phyloP scores from a whole-genome alignment of 2,329 filamentous ascomycete genomes.

The Epichloe sibirici region DNA sequence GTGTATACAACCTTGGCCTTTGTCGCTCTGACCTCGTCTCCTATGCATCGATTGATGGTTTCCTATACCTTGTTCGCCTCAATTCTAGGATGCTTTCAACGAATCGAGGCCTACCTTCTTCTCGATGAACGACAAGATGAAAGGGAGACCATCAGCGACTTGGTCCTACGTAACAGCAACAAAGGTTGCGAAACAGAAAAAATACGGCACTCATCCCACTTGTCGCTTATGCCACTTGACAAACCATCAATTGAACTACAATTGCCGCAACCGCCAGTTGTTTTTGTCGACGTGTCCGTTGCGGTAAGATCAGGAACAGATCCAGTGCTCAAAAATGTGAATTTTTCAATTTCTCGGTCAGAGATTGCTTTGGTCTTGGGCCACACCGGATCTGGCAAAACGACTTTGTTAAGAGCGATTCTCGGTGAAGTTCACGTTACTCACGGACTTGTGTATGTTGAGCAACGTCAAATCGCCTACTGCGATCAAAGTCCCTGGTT shows the following conservation, averaged over 20 bases:
- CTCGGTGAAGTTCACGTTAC: slow-evolving; percentile 6
- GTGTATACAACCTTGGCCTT: slow-evolving; percentile 8
- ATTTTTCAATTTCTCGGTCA: neutral
- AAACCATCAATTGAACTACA: neutral
- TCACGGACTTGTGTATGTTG: slow-evolving; percentile 7
- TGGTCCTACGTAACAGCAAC: slow-evolving; percentile 20
- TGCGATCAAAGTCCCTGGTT: slow-evolving; percentile 10
- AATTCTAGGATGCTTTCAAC: slow-evolving; percentile 6
- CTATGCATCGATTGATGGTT: slow-evolving; percentile 3
- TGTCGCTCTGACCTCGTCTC: slow-evolving; percentile 3
- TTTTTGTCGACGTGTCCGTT: slow-evolving; percentile 28
- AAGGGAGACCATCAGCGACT: slow-evolving; percentile 24
- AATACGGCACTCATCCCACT: neutral
- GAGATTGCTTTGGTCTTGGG: slow-evolving; percentile 5
- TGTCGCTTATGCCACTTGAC: slow-evolving; percentile 14
- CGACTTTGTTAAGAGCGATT: slow-evolving; percentile 6
- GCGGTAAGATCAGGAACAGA: slow-evolving; percentile 23
- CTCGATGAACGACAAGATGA: neutral
- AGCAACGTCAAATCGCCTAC: neutral
- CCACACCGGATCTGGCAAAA: slow-evolving; percentile 16
- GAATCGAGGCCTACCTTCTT: slow-evolving; percentile 9
- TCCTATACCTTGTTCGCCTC: slow-evolving; percentile 4
- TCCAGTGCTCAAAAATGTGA: slow-evolving; percentile 13
- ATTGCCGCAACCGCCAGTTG: neutral
- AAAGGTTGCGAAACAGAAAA: neutral